Evolutionary conservation across 2,329 filamentous ascomycete genomes (phyloP).

Genomic region (Penicillium sp.): DNA sequence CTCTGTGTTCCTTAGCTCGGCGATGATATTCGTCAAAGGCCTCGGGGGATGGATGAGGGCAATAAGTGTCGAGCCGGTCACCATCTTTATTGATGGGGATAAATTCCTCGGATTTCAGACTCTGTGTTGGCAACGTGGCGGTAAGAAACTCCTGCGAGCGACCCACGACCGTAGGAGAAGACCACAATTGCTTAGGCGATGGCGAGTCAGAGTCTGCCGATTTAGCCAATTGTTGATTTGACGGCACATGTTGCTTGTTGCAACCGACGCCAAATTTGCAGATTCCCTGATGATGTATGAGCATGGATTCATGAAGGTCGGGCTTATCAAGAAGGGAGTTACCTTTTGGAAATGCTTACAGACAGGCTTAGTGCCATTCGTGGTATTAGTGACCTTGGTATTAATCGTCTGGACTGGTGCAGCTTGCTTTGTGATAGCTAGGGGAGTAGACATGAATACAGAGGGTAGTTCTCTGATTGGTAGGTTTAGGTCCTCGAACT

Average conservation of each 20-base stretch:
- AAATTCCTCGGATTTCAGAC: constrained; percentile 20
- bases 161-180: constrained; percentile 9
- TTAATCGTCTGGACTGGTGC: not conserved
- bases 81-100: constrained; percentile 51
- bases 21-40: constrained; percentile 44
- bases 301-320: not conserved
- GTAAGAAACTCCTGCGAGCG: constrained; percentile 24
- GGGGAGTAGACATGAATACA: constrained; percentile 52
- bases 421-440: constrained; percentile 23
- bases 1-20: constrained; percentile 42
- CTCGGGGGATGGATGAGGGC: constrained; percentile 36
- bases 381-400: constrained; percentile 9
- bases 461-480: constrained; percentile 53
- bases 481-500: constrained; percentile 56
- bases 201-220: constrained; percentile 14
- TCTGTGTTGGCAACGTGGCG: constrained; percentile 18
- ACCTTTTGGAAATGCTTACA: constrained; percentile 40
- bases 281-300: constrained; percentile 26
- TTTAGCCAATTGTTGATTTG: constrained; percentile 27
- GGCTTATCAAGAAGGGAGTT: not conserved
- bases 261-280: constrained; percentile 35
- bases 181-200: constrained; percentile 16
- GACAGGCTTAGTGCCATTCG: constrained; percentile 18
- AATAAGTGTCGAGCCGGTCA: constrained; percentile 50
- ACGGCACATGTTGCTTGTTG: constrained; percentile 31